Conservation (phyloP, 805 yeast species). For the Candida railenensis region DNA sequence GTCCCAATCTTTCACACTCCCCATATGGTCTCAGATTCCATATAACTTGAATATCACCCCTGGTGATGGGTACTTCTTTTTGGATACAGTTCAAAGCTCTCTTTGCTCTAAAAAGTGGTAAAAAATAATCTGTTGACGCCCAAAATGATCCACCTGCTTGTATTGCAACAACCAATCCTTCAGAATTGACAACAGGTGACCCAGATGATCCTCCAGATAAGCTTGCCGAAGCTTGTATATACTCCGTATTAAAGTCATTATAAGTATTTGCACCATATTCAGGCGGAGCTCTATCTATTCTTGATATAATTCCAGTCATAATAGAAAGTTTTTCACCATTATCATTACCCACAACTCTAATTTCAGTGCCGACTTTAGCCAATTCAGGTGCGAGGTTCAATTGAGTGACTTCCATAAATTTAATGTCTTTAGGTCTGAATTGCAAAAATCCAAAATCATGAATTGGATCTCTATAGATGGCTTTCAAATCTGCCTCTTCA, state of each 20-base stretch:
- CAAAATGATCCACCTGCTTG: constrained; percentile 94
- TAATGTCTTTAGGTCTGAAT: constrained; percentile 69
- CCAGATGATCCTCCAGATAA: constrained; percentile 97
- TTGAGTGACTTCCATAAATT: constrained; percentile 69
- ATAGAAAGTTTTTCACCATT: constrained; percentile 92
- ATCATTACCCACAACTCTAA: constrained; percentile 93
- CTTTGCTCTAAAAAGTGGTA: constrained; percentile 79
- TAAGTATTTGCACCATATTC: constrained; percentile 86
- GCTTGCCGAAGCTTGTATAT: constrained; percentile 93
- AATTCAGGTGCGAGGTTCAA: constrained; percentile 73
- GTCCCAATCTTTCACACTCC: constrained; percentile 84
- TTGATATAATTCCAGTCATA: constrained; percentile 77
- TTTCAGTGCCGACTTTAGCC: constrained; percentile 89
- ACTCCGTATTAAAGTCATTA: constrained; percentile 91
- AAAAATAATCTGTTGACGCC: constrained; percentile 89
- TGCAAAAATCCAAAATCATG: constrained; percentile 91
- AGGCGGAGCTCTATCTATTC: constrained; percentile 92
- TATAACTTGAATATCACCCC: constrained; percentile 91
- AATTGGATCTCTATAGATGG: constrained; percentile 89
- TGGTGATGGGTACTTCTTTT: constrained; percentile 53
- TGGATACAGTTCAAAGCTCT: constrained; percentile 81
- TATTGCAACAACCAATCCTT: constrained; percentile 83
- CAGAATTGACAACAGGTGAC: constrained; percentile 89
- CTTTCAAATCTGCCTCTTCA: constrained; percentile 84
- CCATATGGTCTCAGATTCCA: constrained; percentile 87